Percentiles rank a stretch among this genome's conserved stretches.
phyloP scores from a whole-genome alignment of 148 eudicot genomes.

The Rhododendron molle region DNA sequence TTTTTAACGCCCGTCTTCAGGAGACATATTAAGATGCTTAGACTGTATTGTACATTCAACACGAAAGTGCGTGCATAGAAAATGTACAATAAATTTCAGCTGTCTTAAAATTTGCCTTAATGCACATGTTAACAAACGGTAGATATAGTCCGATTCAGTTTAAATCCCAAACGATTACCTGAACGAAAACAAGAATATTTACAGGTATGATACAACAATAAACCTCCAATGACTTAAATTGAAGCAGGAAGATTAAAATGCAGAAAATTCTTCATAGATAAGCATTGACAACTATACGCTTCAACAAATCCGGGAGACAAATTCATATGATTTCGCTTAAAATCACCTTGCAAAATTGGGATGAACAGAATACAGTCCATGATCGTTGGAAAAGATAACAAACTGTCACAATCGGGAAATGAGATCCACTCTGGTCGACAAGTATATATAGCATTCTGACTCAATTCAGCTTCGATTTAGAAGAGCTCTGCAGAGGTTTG shows the following conservation, averaged over 20 bases:
- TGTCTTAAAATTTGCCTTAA: background rate
- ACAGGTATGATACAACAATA: background rate
- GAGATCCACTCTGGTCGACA: background rate
- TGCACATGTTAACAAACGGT: background rate
- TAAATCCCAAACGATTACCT: background rate
- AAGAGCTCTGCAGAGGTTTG: conserved; percentile 78
- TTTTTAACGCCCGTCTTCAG: background rate
- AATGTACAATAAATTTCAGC: background rate
- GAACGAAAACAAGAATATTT: background rate
- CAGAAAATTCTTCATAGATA: background rate
- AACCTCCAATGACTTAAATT: background rate
- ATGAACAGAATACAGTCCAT: background rate
- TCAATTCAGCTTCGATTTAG: conserved; percentile 85
- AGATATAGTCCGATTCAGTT: background rate
- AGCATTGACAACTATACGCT: background rate
- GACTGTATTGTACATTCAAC: background rate
- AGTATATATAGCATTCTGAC: conserved; percentile 1
- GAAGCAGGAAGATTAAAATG: background rate
- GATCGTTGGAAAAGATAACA: background rate
- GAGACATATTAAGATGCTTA: background rate
- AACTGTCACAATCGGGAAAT: background rate
- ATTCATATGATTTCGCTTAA: background rate
- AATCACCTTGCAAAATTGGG: background rate
- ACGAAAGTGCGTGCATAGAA: background rate
- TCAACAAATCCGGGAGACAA: background rate